Base-by-base conservation (phyloP, 805 yeast species). In the Teunomyces tritomae region DNA sequence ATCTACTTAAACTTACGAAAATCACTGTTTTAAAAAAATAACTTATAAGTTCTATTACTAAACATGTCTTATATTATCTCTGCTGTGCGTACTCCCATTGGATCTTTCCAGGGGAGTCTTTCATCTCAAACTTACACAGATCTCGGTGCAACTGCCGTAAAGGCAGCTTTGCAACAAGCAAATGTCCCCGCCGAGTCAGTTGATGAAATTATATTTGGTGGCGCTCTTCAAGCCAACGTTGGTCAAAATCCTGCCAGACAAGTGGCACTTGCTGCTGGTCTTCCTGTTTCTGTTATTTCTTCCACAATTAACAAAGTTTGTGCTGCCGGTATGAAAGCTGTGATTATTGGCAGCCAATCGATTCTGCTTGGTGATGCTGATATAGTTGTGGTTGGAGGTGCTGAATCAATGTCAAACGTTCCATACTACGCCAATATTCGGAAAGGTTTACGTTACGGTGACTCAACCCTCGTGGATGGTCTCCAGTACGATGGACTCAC, bases 221-320 rank as follows among this genome's bases (percentile, higher is more conserved):
- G 89, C 62, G 99, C 90, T 43, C 71, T 89, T 61, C 88, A 87
- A 62, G 98, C 97, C 54, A 89, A 89, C 61, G 84, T 88, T 50
- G 98, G 99, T 52, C 99, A 92, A 74, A 90, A 92, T 50, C 98
- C 99, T 39, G 99, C 99, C 30, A 85, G 98, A 73, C 99, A 92
- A 74, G 98, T 92, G 48, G 97, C 96, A 11, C 63, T 92, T 55
- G 85, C 83, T 61, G 86, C 98, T 14, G 98, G 98, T 10, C 78
- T 94, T 44, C 82, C 89, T 44, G 83, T 85, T 55, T 74, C 81
- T 51, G 83, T 89, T 46, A 86, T 89, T 42, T 95, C 97, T 49
- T 81, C 97, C 46, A 87, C 97, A 34, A 79, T 92, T 57, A 94
- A 94, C 81, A 92, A 92, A 76, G 98, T 94, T 49, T 94, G 99